These are phyloP conservation scores for Starmera quercuum DNA, from an alignment of 805 yeast species.

Conservation along the genomic window DNA sequence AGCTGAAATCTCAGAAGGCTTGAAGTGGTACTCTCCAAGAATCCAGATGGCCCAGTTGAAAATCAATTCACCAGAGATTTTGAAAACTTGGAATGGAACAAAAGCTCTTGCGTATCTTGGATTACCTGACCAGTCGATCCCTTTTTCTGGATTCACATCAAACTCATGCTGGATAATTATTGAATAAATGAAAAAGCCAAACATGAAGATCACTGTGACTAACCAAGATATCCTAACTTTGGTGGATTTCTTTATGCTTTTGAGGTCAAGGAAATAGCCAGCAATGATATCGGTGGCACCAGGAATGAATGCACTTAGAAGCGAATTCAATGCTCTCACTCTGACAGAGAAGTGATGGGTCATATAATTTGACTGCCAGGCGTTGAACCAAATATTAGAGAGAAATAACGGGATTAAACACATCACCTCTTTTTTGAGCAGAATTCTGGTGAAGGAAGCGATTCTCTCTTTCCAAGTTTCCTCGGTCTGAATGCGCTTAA, in stretches of 20 bases:
- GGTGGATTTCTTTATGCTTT: conserved; percentile 4
- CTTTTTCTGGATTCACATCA: conserved; percentile 5
- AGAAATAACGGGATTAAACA: conserved; percentile 15
- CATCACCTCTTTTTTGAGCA: conserved; percentile 12
- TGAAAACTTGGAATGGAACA: conserved; percentile 18
- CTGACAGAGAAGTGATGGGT: conserved; percentile 20
- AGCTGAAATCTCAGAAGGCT: conserved; percentile 13
- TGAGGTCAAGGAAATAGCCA: conserved; percentile 12
- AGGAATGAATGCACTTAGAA: conserved; percentile 15
- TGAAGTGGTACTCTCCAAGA: conserved; percentile 15
- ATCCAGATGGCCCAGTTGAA: conserved; percentile 22
- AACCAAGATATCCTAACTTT: conserved; percentile 15
- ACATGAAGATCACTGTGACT: conserved; percentile 2
- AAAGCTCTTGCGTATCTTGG: conserved; percentile 10
- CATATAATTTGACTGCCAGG: conserved; percentile 18
- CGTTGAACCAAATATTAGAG: conserved; percentile 14
- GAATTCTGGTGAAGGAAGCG: conserved; percentile 3
- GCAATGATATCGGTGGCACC: conserved; percentile 12
- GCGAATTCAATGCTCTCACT: conserved; percentile 18
- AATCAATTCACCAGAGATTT: conserved; percentile 14
- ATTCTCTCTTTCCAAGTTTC: conserved; percentile 6
- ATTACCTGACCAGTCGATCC: conserved; percentile 15
- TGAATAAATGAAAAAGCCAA: conserved; percentile 16
- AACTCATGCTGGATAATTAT: conserved; percentile 9
- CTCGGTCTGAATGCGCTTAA: conserved; percentile 6